These are phyloP conservation scores for Lichtheimia ramosa DNA, from an alignment of 371 early-diverging fungal species.

Conservation along the genomic window DNA sequence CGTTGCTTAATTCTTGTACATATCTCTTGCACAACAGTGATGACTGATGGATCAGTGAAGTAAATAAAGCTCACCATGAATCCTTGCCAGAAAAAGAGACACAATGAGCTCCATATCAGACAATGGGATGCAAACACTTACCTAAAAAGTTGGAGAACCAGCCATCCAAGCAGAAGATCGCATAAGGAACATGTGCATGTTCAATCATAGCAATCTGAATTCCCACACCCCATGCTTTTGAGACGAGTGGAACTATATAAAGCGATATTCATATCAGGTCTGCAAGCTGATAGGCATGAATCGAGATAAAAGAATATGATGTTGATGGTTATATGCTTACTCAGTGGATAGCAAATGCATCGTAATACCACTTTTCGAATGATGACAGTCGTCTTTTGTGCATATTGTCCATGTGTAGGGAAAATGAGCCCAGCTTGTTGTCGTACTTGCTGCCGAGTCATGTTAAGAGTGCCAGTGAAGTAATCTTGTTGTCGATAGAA, in stretches of 20 bases:
- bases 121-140: background rate
- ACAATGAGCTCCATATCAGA: background rate
- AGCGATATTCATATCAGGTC: background rate
- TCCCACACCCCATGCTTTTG: constrained; percentile 30
- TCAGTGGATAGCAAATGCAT: constrained; percentile 31
- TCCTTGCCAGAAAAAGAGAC: constrained; percentile 4
- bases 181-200: constrained; percentile 3
- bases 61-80: constrained; percentile 31
- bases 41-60: constrained; percentile 33
- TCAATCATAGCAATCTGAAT: constrained; percentile 20
- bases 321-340: constrained; percentile 11
- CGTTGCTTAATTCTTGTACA: background rate
- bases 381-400: constrained; percentile 3
- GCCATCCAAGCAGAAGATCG: background rate
- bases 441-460: background rate
- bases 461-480: background rate
- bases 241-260: constrained; percentile 25
- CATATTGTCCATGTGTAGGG: no score
- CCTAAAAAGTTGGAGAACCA: background rate
- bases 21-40: constrained; percentile 10
- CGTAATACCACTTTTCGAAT: constrained; percentile 24
- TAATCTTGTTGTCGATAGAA: background rate
- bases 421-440: no score
- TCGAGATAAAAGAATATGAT: no score
- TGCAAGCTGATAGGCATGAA: background rate